Conservation (phyloP, 345 rosid species). For the Brassica cretica region DNA sequence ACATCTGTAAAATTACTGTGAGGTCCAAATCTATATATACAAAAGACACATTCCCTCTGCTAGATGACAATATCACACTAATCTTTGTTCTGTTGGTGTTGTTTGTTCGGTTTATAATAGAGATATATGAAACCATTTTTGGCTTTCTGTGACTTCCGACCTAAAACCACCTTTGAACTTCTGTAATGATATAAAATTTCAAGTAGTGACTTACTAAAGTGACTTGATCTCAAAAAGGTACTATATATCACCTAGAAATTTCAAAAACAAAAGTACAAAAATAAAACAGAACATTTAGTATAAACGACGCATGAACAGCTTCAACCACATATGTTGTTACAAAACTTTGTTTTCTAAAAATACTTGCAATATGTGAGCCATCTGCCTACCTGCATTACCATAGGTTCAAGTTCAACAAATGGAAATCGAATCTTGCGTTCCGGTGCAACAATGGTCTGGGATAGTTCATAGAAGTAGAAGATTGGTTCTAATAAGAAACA, state of each 20-base stretch:
- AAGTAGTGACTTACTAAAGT: background rate
- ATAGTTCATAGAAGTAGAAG: no score
- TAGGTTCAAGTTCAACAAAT: no score
- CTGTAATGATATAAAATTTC: background rate
- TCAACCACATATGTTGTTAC: background rate
- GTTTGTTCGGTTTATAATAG: background rate
- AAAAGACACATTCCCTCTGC: no score
- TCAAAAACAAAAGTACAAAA: background rate
- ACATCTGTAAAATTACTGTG: no score
- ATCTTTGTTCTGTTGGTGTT: background rate
- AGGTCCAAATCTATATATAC: no score
- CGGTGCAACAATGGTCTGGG: no score
- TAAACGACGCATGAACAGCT: background rate
- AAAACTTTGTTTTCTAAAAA: no score
- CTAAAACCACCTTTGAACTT: background rate
- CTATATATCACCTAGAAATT: background rate
- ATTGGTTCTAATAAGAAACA: no score
- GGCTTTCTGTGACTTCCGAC: no score
- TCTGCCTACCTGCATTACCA: no score
- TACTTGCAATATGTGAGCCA: no score
- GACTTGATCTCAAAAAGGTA: background rate
- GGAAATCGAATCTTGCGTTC: no score
- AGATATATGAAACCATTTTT: background rate
- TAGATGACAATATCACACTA: background rate
- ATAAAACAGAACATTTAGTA: background rate